Evolutionary conservation across 148 eudicot genomes (phyloP), one percentile per base, ranked within the genome.

Genomic region (Talinum fruticosum): DNA sequence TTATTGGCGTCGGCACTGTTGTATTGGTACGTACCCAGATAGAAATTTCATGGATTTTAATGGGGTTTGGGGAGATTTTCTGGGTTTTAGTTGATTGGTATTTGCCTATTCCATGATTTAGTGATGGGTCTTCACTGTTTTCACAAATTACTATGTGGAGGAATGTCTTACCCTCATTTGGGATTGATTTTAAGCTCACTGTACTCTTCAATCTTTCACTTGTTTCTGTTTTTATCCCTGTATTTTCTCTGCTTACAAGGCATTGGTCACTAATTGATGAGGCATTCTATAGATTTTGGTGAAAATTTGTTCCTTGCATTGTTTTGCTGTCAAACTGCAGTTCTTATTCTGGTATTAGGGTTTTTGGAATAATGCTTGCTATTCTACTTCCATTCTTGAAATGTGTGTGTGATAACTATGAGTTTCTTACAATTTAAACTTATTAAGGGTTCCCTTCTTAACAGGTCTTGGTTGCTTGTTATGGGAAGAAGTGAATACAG

Each of bases 41-140:
- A 7, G 23, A 61, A 41, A 19, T 69, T 57, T 70, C 6, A 26
- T 49, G 37, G 24, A 12, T 36, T 79, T 41, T 62, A 15, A 53
- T 24, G 53, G 57, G 0, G 12, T 66, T 41, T 66, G 29, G 71
- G 41, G 23, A 69, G 72, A 69, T 33, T 68, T 66, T 67, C n/a
- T 68, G 79, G 32, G 38, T 76, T 66, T 76, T 5, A 34, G 13
- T 54, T 78, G 53, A 30, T 78, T 68, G 80, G 75, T 29, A 19
- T 70, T 71, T 59, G 57, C 44, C 70, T 51, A 32, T 37, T 77
- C 28, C 45, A 26, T 7, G 10, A 37, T 37, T 28, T 38, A 53
- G 68, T 41, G 29, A 59, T 37, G 68, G 78, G 64, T 38, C 34
- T 71, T 67, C 34, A 12, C 26, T 67, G 24, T 30, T 67, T 34